Evolutionary conservation across 2,329 filamentous ascomycete genomes (phyloP).

Genomic region (Pseudogymnoascus sp.): DNA sequence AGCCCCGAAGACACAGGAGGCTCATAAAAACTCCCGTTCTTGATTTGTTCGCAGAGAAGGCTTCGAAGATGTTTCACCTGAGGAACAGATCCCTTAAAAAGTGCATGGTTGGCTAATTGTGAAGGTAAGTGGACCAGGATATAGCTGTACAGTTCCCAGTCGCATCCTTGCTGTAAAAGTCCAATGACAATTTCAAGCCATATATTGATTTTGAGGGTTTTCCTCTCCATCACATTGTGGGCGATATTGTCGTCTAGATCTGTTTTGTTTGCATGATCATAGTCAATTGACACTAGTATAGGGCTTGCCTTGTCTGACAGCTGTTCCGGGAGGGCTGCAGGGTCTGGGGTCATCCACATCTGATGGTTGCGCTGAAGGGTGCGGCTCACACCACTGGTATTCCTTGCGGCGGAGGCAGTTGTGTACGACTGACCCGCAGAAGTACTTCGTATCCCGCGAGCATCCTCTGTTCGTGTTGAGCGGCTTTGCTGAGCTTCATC

Average conservation of each 20-base stretch:
- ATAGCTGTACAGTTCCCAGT: conserved; percentile 93
- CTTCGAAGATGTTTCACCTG: conserved; percentile 71
- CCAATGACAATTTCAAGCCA: conserved; percentile 74
- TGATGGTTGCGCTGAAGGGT: conserved; percentile 38
- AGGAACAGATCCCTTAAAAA: conserved; percentile 67
- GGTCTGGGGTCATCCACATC: conserved; percentile 53
- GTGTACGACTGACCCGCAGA: conserved; percentile 26
- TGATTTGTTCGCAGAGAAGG: conserved; percentile 75
- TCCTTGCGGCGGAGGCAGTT: conserved; percentile 28
- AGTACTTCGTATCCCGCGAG: conserved; percentile 26
- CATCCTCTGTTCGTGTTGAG: conserved; percentile 32
- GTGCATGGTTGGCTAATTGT: conserved; percentile 81
- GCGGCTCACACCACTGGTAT: conserved; percentile 23
- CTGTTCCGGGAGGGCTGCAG: conserved; percentile 44
- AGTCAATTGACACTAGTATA: conserved; percentile 22
- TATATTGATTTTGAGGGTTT: conserved; percentile 20
- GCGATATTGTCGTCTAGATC: conserved; percentile 11
- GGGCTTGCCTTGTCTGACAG: conserved; percentile 29
- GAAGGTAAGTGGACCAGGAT: conserved; percentile 77
- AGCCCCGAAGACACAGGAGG: conserved; percentile 72
- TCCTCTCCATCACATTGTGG: background rate
- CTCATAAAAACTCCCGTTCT: conserved; percentile 68
- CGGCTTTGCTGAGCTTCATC: conserved; percentile 36
- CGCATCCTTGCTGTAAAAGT: conserved; percentile 66
- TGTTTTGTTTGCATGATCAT: background rate